Conservation (phyloP, 768 basidiomycete genomes). For the Podaxis sp. region DNA sequence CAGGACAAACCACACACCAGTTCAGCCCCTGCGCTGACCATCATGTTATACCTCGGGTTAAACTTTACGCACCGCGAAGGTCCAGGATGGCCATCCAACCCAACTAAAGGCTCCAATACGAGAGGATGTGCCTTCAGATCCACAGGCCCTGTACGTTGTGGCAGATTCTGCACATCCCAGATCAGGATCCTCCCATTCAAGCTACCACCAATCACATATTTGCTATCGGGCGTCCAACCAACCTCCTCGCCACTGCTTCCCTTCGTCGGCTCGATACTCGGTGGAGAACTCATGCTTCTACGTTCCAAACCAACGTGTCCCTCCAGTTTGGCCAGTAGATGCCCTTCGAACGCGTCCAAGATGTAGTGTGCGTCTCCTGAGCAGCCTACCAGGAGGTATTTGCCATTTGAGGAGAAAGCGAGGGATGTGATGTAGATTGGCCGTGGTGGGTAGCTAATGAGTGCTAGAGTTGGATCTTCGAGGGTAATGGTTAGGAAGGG, state of each 20-base stretch:
- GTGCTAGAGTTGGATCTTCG: constrained; percentile 73
- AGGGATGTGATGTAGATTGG: constrained; percentile 90
- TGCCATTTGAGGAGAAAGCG: constrained; percentile 87
- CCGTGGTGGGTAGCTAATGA: constrained; percentile 82
- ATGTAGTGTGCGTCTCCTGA: constrained; percentile 92
- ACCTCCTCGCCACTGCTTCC: constrained; percentile 94
- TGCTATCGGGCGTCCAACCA: constrained; percentile 92
- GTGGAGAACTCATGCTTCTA: constrained; percentile 46
- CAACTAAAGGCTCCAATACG: constrained; percentile 38
- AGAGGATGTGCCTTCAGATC: constrained; percentile 54
- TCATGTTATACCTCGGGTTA: constrained; percentile 88
- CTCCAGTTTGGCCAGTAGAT: constrained; percentile 79
- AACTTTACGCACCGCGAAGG: constrained; percentile 85
- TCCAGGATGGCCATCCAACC: constrained; percentile 78
- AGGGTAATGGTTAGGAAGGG: constrained; percentile 86
- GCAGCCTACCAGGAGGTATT: constrained; percentile 89
- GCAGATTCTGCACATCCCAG: constrained; percentile 81
- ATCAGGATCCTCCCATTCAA: constrained; percentile 81
- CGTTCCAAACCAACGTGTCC: constrained; percentile 85
- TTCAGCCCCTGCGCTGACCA: constrained; percentile 81
- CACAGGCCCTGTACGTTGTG: constrained; percentile 45
- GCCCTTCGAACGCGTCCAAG: constrained; percentile 86
- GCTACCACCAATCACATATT: constrained; percentile 83
- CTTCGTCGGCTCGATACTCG: constrained; percentile 63
- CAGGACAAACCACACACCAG: constrained; percentile 49